phyloP scores from a whole-genome alignment of 371 early-diverging fungal species.

The Mortierella sp. region DNA sequence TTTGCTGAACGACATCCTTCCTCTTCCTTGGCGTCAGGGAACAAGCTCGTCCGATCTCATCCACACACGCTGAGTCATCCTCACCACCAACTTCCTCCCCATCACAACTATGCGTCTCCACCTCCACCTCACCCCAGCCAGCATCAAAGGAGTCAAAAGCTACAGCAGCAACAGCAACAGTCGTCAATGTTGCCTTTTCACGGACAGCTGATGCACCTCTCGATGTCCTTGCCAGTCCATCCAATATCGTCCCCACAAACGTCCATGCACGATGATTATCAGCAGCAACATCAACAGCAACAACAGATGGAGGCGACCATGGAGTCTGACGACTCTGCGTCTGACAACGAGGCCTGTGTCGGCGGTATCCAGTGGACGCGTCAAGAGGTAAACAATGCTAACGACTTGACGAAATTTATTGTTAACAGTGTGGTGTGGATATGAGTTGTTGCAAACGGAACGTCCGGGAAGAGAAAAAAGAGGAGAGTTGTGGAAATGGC shows the following conservation, averaged over 20 bases:
- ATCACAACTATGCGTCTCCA: conserved; percentile 33
- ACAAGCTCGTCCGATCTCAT: conserved; percentile 10
- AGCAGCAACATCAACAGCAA: conserved; percentile 10
- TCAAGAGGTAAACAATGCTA: conserved; percentile 31
- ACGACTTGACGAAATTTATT: not conserved
- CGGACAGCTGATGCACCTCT: conserved; percentile 21
- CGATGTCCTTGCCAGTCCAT: conserved; percentile 19
- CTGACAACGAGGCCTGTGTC: conserved; percentile 22
- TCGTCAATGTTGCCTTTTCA: not conserved
- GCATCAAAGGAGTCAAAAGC: conserved; percentile 12
- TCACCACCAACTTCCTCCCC: conserved; percentile 15
- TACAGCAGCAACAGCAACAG: conserved; percentile 1
- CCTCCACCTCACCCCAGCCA: conserved; percentile 28
- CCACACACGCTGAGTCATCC: conserved; percentile 29
- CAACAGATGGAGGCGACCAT: conserved; percentile 20
- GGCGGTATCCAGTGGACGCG: conserved; percentile 42
- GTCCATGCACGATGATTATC: conserved; percentile 10
- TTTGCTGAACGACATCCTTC: conserved; percentile 2
- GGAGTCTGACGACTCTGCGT: conserved; percentile 47
- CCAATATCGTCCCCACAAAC: not conserved
- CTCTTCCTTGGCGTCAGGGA: not conserved
- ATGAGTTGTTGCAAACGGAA: not conserved
- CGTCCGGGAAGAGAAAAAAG: not conserved
- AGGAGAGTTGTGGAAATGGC: not conserved
- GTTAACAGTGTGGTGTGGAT: not conserved